Evolutionary conservation across 805 yeast species (phyloP).

Genomic region (Wickerhamiella brachini): DNA sequence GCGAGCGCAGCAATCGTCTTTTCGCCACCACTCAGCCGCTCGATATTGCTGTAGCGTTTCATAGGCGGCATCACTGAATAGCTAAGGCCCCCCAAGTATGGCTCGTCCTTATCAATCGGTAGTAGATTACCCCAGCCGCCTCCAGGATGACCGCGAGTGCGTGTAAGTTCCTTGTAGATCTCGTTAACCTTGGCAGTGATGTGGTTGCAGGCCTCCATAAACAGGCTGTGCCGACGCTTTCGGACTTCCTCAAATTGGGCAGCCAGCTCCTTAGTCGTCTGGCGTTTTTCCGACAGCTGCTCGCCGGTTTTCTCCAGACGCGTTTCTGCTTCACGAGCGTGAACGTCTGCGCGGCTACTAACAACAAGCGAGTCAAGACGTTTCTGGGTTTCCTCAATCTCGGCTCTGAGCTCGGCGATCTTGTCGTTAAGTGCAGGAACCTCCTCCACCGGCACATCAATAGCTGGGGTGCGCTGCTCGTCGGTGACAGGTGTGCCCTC

Average conservation of each 20-base stretch:
- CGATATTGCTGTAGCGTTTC: constrained; percentile 88
- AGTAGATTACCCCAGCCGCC: constrained; percentile 93
- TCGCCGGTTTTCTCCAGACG: constrained; percentile 5
- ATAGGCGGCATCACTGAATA: constrained; percentile 95
- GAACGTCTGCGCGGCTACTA: constrained; percentile 49
- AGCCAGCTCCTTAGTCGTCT: constrained; percentile 37
- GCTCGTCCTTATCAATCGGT: constrained; percentile 80
- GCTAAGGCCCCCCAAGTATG: constrained; percentile 67
- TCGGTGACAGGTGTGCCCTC: neutral
- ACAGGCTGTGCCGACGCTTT: constrained; percentile 42
- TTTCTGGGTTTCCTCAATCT: neutral
- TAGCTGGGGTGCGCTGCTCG: neutral
- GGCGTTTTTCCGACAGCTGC: constrained; percentile 19
- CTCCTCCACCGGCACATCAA: neutral
- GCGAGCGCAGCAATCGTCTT: constrained; percentile 95
- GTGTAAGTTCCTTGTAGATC: constrained; percentile 78
- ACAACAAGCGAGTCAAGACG: constrained; percentile 39
- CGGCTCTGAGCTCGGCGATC: neutral
- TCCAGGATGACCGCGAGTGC: constrained; percentile 50
- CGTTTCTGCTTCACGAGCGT: constrained; percentile 5
- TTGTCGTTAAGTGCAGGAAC: neutral
- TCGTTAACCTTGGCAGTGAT: constrained; percentile 58
- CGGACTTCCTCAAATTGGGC: constrained; percentile 48
- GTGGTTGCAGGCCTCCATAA: constrained; percentile 63
- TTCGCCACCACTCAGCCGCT: constrained; percentile 88